Conservation (phyloP, 1,284 basidiomycete species). For the Pulveroboletus sp. region DNA sequence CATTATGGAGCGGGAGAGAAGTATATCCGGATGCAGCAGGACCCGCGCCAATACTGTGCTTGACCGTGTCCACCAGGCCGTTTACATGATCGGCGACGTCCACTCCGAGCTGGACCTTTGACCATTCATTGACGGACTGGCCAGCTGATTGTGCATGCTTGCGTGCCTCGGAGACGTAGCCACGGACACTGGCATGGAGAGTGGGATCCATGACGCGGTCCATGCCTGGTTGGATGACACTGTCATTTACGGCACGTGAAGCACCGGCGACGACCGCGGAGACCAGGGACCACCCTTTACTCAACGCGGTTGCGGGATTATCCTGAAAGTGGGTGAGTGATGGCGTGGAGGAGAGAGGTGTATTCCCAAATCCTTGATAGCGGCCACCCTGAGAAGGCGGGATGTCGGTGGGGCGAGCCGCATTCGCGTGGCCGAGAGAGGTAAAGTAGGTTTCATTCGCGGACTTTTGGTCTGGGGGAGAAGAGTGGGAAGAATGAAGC, state of each 20-base stretch:
- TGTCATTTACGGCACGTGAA: constrained; percentile 69
- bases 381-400: constrained; percentile 84
- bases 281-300: constrained; percentile 84
- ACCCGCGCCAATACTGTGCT: constrained; percentile 44
- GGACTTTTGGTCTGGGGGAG: constrained; percentile 53
- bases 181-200: constrained; percentile 67
- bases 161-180: constrained; percentile 67
- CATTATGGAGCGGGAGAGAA: constrained; percentile 43
- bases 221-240: constrained; percentile 78
- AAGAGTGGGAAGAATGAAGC: constrained; percentile 40
- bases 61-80: constrained; percentile 54
- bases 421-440: constrained; percentile 68
- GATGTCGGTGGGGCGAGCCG: constrained; percentile 62
- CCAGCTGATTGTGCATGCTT: constrained; percentile 57
- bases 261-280: constrained; percentile 73
- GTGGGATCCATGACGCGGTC: constrained; percentile 73
- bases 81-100: constrained; percentile 73
- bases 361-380: constrained; percentile 82
- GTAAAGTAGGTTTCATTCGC: constrained; percentile 79
- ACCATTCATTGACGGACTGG: constrained; percentile 66
- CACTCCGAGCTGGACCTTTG: constrained; percentile 68
- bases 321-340: constrained; percentile 72
- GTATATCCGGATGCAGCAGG: constrained; percentile 54
- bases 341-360: constrained; percentile 73
- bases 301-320: constrained; percentile 72